These are phyloP conservation scores for Phyllachora maydis DNA, from an alignment of 2,329 filamentous ascomycete species.

Conservation along the genomic window DNA sequence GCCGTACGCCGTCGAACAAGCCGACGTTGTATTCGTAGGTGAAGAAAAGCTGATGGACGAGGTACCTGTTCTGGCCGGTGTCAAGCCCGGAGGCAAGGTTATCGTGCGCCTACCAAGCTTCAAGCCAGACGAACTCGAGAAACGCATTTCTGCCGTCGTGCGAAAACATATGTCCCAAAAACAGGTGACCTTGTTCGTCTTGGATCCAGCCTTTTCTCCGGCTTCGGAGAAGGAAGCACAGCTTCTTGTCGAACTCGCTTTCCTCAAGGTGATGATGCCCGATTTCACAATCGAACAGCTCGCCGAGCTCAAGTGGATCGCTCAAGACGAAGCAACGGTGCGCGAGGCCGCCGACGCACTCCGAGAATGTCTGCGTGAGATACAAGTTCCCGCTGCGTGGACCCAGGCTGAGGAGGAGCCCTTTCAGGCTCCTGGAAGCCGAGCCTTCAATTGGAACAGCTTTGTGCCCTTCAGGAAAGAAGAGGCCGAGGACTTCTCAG, in stretches of 20 bases:
- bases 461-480: conserved; percentile 64
- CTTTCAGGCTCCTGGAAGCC: conserved; percentile 37
- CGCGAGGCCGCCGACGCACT: conserved; percentile 45
- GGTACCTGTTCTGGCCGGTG: conserved; percentile 48
- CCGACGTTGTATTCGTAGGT: conserved; percentile 61
- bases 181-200: conserved; percentile 47
- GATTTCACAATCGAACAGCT: conserved; percentile 39
- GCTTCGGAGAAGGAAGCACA: conserved; percentile 45
- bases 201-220: conserved; percentile 51
- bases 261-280: conserved; percentile 57
- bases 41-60: conserved; percentile 63
- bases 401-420: conserved; percentile 42
- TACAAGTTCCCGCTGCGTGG: conserved; percentile 70
- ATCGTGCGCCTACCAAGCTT: conserved; percentile 58
- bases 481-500: conserved; percentile 44
- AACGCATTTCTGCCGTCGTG: conserved; percentile 52
- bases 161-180: conserved; percentile 54
- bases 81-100: conserved; percentile 51
- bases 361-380: conserved; percentile 45
- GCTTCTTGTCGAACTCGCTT: conserved; percentile 59
- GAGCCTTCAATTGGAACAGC: conserved; percentile 58
- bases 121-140: conserved; percentile 80
- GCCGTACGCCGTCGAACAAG: conserved; percentile 59
- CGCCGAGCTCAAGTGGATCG: conserved; percentile 39
- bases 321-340: conserved; percentile 27